Conservation (phyloP, 305 asterid species). For the Euphrasia arctica region DNA sequence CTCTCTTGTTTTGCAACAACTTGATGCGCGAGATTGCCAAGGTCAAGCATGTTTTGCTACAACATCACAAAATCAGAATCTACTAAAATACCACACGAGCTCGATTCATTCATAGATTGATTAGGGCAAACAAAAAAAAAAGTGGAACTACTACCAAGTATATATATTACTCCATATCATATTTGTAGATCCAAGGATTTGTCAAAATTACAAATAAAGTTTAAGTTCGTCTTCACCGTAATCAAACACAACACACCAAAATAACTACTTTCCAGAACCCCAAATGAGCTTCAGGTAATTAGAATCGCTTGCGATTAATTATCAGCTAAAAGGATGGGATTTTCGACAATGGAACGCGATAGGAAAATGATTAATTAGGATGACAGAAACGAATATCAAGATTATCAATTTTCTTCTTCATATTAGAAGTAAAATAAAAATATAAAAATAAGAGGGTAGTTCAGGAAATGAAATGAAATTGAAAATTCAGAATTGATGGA, state of each 20-base stretch:
- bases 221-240: background rate
- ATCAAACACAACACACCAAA: background rate
- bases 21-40: constrained; percentile 83
- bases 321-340: background rate
- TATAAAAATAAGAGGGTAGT: background rate
- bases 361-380: background rate
- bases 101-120: background rate
- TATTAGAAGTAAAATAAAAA: constrained; percentile 10
- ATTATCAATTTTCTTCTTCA: background rate
- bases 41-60: constrained; percentile 87
- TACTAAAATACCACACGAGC: constrained; percentile 2
- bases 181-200: constrained; percentile 16
- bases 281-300: too few species aligned
- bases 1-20: constrained; percentile 86
- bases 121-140: too few species aligned
- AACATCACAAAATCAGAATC: constrained; percentile 25
- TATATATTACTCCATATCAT: background rate
- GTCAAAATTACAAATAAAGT: background rate
- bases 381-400: background rate
- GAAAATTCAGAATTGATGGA: constrained; percentile 17
- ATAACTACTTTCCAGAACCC: background rate
- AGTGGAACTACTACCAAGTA: too few species aligned
- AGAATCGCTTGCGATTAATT: too few species aligned
- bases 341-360: background rate
- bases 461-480: background rate